Evolutionary conservation across 169 alveolate species (phyloP).

Genomic region (Neospora caninum): DNA sequence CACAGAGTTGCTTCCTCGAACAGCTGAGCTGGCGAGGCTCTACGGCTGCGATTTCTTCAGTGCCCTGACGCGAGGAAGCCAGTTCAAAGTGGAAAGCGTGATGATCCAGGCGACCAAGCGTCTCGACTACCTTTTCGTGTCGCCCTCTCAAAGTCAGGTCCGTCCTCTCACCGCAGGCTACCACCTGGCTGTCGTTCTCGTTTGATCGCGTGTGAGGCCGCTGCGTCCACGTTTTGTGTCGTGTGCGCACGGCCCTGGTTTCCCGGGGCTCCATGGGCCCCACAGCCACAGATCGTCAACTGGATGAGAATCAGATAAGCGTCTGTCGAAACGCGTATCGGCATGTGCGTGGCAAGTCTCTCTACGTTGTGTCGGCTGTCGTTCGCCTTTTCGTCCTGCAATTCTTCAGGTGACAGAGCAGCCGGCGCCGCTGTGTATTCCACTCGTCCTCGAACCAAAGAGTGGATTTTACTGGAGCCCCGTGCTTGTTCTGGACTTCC

Average conservation of each 20-base stretch:
- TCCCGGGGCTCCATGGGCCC: too few relatives aligned
- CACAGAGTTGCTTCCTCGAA: constrained; percentile 57
- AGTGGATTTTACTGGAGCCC: constrained; percentile 93
- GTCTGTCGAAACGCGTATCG: neutral
- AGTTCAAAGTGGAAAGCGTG: constrained; percentile 70
- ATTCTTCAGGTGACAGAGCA: constrained; percentile 81
- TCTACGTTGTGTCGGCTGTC: neutral
- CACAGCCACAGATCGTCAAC: too few relatives aligned
- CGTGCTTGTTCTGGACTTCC: constrained; percentile 94
- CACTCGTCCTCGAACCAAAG: constrained; percentile 92
- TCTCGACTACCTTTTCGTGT: constrained; percentile 61
- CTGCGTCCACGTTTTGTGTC: too few relatives aligned
- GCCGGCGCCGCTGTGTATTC: constrained; percentile 82
- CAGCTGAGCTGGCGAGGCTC: constrained; percentile 64
- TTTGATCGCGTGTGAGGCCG: too few relatives aligned
- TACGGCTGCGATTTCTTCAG: constrained; percentile 65
- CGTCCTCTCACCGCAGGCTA: neutral
- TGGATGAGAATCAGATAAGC: too few relatives aligned
- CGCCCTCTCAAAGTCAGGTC: constrained; percentile 70
- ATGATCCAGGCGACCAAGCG: constrained; percentile 67
- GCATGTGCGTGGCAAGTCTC: too few relatives aligned
- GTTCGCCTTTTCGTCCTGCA: neutral
- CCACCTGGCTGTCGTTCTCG: too few relatives aligned
- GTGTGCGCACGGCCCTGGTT: too few relatives aligned
- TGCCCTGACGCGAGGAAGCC: constrained; percentile 71